Evolutionary conservation across 768 basidiomycete genomes (phyloP).

Genomic region (Scleroderma citrinum): DNA sequence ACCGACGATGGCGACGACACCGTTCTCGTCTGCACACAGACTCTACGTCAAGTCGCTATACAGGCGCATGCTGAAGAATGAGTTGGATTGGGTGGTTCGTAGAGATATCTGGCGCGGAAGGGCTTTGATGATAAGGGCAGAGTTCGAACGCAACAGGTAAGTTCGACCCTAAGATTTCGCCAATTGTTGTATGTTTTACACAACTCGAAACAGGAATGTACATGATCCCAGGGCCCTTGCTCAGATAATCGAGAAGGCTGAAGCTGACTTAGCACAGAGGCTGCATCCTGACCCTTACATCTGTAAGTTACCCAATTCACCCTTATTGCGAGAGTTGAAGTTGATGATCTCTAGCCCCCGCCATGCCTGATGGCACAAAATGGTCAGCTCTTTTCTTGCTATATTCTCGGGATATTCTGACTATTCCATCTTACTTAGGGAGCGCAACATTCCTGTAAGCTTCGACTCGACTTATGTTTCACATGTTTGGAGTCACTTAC

Average conservation of each 20-base stretch:
- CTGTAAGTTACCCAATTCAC: slow-evolving; percentile 51
- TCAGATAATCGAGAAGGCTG: slow-evolving; percentile 71
- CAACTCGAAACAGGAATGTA: slow-evolving; percentile 51
- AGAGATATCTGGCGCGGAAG: slow-evolving; percentile 82
- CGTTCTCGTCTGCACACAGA: slow-evolving; percentile 72
- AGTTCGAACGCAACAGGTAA: slow-evolving; percentile 91
- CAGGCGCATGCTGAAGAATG: slow-evolving; percentile 78
- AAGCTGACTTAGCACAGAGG: slow-evolving; percentile 58
- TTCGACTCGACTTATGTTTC: slow-evolving; percentile 3
- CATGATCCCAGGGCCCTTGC: slow-evolving; percentile 81
- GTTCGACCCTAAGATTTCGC: not conserved
- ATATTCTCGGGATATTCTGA: not conserved
- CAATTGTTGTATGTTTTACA: not conserved
- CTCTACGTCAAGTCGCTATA: slow-evolving; percentile 90
- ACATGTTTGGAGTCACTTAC: slow-evolving; percentile 2
- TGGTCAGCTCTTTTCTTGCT: slow-evolving; percentile 54
- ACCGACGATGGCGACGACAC: slow-evolving; percentile 43
- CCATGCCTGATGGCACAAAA: slow-evolving; percentile 90
- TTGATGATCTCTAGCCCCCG: slow-evolving; percentile 47
- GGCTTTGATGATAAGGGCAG: slow-evolving; percentile 82
- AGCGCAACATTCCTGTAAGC: slow-evolving; percentile 47
- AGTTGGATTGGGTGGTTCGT: slow-evolving; percentile 85
- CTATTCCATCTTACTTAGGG: slow-evolving; percentile 1
- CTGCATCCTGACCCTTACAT: slow-evolving; percentile 92
- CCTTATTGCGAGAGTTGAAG: slow-evolving; percentile 2